Evolutionary conservation across 768 basidiomycete species (phyloP).

Genomic region (Tubosaeta sp.): DNA sequence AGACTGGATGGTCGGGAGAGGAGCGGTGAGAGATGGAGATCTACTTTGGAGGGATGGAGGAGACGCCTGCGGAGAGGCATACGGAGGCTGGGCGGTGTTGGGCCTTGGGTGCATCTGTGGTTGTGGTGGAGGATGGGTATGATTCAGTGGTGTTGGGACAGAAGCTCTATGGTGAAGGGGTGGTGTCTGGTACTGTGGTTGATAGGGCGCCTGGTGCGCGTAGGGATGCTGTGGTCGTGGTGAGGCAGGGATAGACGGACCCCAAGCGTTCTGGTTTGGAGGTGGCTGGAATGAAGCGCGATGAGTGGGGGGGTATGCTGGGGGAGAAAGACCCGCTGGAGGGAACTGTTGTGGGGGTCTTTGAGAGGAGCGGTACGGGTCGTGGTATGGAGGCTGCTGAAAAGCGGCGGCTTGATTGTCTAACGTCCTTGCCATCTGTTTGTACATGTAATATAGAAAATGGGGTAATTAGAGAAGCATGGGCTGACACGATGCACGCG

Average conservation of each 20-base stretch:
- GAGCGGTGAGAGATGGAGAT: slow-evolving; percentile 55
- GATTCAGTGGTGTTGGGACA: slow-evolving; percentile 18
- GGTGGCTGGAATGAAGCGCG: slow-evolving; percentile 21
- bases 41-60: slow-evolving; percentile 23
- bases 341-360: slow-evolving; percentile 16
- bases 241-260: slow-evolving; percentile 18
- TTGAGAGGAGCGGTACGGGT: slow-evolving; percentile 21
- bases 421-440: slow-evolving; percentile 60
- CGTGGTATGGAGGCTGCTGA: slow-evolving; percentile 22
- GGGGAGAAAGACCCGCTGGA: slow-evolving; percentile 12
- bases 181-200: slow-evolving; percentile 18
- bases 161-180: slow-evolving; percentile 23
- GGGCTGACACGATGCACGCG: slow-evolving; percentile 14
- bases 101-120: slow-evolving; percentile 18
- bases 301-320: slow-evolving; percentile 3
- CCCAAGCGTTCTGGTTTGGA: slow-evolving; percentile 22
- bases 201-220: slow-evolving; percentile 14
- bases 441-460: slow-evolving; percentile 24
- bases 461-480: slow-evolving; percentile 13
- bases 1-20: slow-evolving; percentile 60
- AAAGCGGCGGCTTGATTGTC: slow-evolving; percentile 42
- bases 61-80: slow-evolving; percentile 17
- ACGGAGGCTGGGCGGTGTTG: slow-evolving; percentile 14
- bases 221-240: slow-evolving; percentile 16
- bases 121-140: slow-evolving; percentile 23